Conservation (phyloP, 345 rosid genomes). For the Atalantia buxifolia region DNA sequence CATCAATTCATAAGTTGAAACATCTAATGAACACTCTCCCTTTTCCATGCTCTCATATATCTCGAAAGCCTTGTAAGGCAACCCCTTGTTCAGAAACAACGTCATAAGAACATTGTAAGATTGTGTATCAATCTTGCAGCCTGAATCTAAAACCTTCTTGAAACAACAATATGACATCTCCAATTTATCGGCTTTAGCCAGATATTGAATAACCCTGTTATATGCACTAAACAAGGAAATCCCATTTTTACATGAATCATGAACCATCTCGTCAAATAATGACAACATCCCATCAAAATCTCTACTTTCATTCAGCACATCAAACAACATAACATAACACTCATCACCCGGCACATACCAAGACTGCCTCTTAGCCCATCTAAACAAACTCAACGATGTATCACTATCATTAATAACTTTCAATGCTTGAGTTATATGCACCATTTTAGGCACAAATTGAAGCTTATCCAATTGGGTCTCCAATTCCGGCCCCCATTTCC, state of each 20-base stretch:
- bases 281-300: constrained; percentile 72
- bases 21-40: constrained; percentile 64
- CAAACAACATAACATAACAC: constrained; percentile 67
- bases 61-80: constrained; percentile 96
- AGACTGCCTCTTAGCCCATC: constrained; percentile 84
- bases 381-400: constrained; percentile 70
- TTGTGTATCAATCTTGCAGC: constrained; percentile 53
- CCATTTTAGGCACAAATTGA: constrained; percentile 84
- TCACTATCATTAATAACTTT: constrained; percentile 62
- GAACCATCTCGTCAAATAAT: constrained; percentile 80
- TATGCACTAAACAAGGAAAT: constrained; percentile 45
- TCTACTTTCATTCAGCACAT: constrained; percentile 59
- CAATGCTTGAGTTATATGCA: constrained; percentile 68
- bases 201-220: constrained; percentile 79
- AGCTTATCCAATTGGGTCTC: constrained; percentile 82
- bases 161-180: constrained; percentile 87
- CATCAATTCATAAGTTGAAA: constrained; percentile 79
- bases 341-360: constrained; percentile 74
- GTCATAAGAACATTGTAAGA: constrained; percentile 77
- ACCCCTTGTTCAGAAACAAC: constrained; percentile 77
- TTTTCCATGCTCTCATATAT: constrained; percentile 91
- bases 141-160: constrained; percentile 79
- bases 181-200: constrained; percentile 89
- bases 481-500: constrained; percentile 99
- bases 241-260: constrained; percentile 40